Percentiles rank a stretch among this genome's conserved stretches.
Conservation (phyloP, 2,329 filamentous ascomycete species). For the Fonsecaea monophora region DNA sequence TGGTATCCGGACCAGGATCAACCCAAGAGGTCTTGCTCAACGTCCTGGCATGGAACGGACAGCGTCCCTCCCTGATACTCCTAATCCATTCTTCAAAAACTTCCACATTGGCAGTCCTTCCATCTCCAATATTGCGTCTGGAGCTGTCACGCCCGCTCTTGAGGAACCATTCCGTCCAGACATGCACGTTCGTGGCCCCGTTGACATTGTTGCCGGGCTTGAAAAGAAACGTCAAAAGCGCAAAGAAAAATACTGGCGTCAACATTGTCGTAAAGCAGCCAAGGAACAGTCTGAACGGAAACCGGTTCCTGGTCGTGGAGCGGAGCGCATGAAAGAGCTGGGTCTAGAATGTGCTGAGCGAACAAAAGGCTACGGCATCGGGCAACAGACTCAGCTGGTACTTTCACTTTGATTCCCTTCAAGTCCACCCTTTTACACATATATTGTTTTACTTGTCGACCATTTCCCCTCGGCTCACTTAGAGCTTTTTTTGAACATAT, state of each 20-base stretch:
- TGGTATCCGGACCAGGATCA: constrained; percentile 47
- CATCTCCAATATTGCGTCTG: constrained; percentile 38
- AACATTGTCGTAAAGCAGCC: constrained; percentile 82
- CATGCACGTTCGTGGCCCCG: constrained; percentile 83
- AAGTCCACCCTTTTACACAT: constrained; percentile 24
- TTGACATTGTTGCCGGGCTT: constrained; percentile 95
- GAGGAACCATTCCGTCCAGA: constrained; percentile 50
- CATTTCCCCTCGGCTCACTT: constrained; percentile 19
- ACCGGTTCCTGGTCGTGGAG: constrained; percentile 81
- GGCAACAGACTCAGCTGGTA: constrained; percentile 66
- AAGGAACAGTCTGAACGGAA: constrained; percentile 70
- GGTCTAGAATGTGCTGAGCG: constrained; percentile 88
- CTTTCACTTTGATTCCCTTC: constrained; percentile 65
- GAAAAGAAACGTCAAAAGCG: constrained; percentile 93
- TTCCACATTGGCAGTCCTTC: constrained; percentile 46
- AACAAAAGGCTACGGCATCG: constrained; percentile 68
- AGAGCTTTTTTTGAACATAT: constrained; percentile 23
- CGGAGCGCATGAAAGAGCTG: constrained; percentile 90
- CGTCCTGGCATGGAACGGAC: constrained; percentile 74
- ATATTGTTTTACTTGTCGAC: constrained; percentile 28
- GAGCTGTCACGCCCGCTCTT: constrained; percentile 32
- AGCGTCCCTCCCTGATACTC: constrained; percentile 83
- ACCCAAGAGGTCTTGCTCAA: constrained; percentile 60
- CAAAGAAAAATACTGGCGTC: constrained; percentile 89
- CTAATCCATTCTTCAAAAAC: constrained; percentile 68